phyloP scores from a whole-genome alignment of 352 stramenopile genomes.

The Phytophthora rubi region DNA sequence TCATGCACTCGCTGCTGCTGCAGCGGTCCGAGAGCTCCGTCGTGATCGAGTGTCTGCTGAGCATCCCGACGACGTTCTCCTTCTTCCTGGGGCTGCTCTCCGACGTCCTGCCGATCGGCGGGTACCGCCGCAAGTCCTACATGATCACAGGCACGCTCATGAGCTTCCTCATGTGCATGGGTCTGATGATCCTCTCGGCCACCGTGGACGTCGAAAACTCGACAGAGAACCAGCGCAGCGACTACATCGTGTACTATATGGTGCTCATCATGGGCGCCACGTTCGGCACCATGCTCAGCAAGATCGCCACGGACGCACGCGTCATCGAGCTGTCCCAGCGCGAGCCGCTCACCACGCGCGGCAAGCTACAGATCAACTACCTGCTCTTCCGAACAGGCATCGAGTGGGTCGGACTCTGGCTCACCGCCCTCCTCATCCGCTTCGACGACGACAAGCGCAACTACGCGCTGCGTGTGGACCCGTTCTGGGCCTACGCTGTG shows the following conservation, averaged over 20 bases:
- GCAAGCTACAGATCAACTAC: slow-evolving; percentile 82
- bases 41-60: slow-evolving; percentile 78
- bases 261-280: slow-evolving; percentile 80
- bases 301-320: slow-evolving; percentile 85
- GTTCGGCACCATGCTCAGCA: slow-evolving; percentile 84
- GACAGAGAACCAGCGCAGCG: slow-evolving; percentile 32
- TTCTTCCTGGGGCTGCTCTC: slow-evolving; percentile 89
- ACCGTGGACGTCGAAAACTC: slow-evolving; percentile 40
- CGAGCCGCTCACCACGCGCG: slow-evolving; percentile 71
- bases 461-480: slow-evolving; percentile 57
- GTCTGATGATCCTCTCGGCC: slow-evolving; percentile 61
- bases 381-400: slow-evolving; percentile 63
- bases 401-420: slow-evolving; percentile 58
- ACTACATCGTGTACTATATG: slow-evolving; percentile 59
- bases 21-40: slow-evolving; percentile 56
- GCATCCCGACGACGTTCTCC: slow-evolving; percentile 88
- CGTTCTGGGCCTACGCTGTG: slow-evolving; percentile 55
- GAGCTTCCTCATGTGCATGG: slow-evolving; percentile 60
- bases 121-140: slow-evolving; percentile 91
- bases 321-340: slow-evolving; percentile 84
- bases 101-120: slow-evolving; percentile 85
- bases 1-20: slow-evolving; percentile 71
- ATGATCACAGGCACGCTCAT: slow-evolving; percentile 82
- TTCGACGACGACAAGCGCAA: slow-evolving; percentile 52
- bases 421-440: slow-evolving; percentile 51